Conservation (phyloP, 108 stramenopile species). For the Nannochloropsis salina region DNA sequence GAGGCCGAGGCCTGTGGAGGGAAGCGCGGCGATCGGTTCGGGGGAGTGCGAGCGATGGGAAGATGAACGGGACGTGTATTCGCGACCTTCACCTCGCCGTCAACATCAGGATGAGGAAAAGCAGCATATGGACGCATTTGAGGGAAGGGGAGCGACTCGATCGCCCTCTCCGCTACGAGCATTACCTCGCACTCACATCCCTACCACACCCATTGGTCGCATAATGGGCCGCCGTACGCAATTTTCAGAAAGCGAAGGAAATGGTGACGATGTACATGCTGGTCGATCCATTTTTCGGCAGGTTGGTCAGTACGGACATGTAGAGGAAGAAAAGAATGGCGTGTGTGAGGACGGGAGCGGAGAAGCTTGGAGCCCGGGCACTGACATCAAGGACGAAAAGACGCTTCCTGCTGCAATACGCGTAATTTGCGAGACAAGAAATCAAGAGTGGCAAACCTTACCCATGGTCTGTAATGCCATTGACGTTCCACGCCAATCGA, state of each 20-base stretch:
- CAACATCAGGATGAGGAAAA: not conserved
- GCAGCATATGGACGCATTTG: not conserved
- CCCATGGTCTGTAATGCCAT: too few relatives aligned
- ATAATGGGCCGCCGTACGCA: not conserved
- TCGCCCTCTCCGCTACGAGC: not conserved
- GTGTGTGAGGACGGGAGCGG: too few relatives aligned
- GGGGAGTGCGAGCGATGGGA: not conserved
- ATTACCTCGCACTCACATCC: not conserved
- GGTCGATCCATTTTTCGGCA: too few relatives aligned
- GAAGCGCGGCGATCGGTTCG: not conserved
- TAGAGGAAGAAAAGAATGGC: too few relatives aligned
- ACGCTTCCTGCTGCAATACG: too few relatives aligned
- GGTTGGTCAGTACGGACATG: too few relatives aligned
- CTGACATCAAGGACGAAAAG: too few relatives aligned
- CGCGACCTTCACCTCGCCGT: not conserved
- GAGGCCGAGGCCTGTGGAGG: not conserved
- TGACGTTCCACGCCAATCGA: not conserved
- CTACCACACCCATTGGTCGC: conserved; percentile 7
- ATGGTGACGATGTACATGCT: too few relatives aligned
- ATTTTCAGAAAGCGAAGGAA: too few relatives aligned
- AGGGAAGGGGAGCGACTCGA: not conserved
- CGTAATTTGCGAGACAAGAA: too few relatives aligned
- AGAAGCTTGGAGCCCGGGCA: too few relatives aligned
- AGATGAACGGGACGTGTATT: not conserved
- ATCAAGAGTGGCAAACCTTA: too few relatives aligned